Base-by-base conservation (phyloP, 352 stramenopile genomes). In the Globisporangium recalcitrans region DNA sequence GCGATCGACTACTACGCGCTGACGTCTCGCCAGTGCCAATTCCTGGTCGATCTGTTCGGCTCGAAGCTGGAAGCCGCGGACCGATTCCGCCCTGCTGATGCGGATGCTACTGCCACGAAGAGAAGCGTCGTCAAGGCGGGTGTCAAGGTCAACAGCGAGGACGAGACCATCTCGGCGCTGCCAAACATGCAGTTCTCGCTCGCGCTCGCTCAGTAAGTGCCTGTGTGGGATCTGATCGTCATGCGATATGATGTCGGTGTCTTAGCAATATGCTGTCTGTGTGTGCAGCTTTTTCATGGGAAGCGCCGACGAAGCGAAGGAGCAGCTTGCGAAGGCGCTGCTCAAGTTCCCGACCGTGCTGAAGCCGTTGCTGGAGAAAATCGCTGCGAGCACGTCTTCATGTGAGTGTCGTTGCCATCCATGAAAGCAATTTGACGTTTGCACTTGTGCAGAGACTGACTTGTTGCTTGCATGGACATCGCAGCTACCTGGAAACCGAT, bases 1-100 rank as follows among this genome's bases (percentile, higher is more conserved):
- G 80, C 80, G 13, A 78, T 95, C 57, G 85, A 95, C 67, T 95
- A 95, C 62, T 95, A 95, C 48, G 83, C 85, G 2, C 48, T 93
- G 59, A 84, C 85, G 16, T 87, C 85, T 51, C 72, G 84, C 36
- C 83, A 95, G 62, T 91, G 81, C 52, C 73, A 92, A 64, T 95
- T 93, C 58, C 49, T 95, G 6, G 63, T 93, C 40, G 82, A 89
- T 58, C 60, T 95, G 34, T 68, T 67, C 53, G 64, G 68, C 13
- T 80, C 82, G 1, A 88, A 90, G 59, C 75, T 78, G 0, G 72
- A 79, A n/a, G 75, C 72, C 2, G 78, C 88, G 1, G 76, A 91
- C 55, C 82, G 83, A 31, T 73, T 75, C 9, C 38, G 44, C n/a
- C 46, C 74, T 2, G 51, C 44, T 10, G 27, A 56, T 14, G 57